These are phyloP conservation scores for Kodamaea jinghongensis DNA, from an alignment of 805 yeast genomes.

Conservation along the genomic window DNA sequence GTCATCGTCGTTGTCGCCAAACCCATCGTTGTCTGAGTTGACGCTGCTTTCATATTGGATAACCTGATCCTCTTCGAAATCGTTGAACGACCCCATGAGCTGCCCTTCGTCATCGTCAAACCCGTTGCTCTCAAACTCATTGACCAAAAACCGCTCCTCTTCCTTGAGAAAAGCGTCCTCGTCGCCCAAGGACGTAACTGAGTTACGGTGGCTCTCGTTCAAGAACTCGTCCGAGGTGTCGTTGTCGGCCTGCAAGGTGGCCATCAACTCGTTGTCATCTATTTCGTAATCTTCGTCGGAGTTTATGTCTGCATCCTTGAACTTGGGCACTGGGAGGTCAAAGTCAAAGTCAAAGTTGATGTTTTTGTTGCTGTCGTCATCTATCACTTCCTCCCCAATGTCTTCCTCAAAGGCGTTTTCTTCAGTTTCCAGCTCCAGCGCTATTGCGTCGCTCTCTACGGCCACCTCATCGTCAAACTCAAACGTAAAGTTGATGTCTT, in stretches of 20 bases:
- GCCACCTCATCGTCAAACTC: slow-evolving; percentile 34
- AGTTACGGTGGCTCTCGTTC: slow-evolving; percentile 16
- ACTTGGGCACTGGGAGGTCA: slow-evolving; percentile 49
- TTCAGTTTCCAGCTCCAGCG: slow-evolving; percentile 31
- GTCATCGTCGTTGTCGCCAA: slow-evolving; percentile 20
- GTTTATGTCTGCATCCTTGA: slow-evolving; percentile 45
- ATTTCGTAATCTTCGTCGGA: slow-evolving; percentile 68
- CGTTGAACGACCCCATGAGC: slow-evolving; percentile 20
- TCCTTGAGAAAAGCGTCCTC: slow-evolving; percentile 40
- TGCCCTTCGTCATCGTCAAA: slow-evolving; percentile 11
- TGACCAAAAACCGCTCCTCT: slow-evolving; percentile 44
- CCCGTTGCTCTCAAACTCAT: slow-evolving; percentile 38
- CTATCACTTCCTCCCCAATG: slow-evolving; percentile 53
- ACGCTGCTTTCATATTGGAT: slow-evolving; percentile 40
- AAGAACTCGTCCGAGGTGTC: slow-evolving; percentile 38
- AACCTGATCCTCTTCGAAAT: slow-evolving; percentile 27
- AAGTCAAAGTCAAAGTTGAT: slow-evolving; percentile 27
- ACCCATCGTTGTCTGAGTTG: slow-evolving; percentile 33
- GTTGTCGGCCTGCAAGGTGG: slow-evolving; percentile 47
- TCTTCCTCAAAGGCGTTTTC: slow-evolving; percentile 41
- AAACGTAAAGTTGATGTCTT: slow-evolving; percentile 40
- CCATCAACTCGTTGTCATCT: slow-evolving; percentile 46
- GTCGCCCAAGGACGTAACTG: slow-evolving; percentile 31
- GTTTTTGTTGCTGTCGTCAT: slow-evolving; percentile 11
- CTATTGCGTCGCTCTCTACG: slow-evolving; percentile 28